Base-by-base conservation (phyloP, 305 asterid species). In the Solanum hybrid region DNA sequence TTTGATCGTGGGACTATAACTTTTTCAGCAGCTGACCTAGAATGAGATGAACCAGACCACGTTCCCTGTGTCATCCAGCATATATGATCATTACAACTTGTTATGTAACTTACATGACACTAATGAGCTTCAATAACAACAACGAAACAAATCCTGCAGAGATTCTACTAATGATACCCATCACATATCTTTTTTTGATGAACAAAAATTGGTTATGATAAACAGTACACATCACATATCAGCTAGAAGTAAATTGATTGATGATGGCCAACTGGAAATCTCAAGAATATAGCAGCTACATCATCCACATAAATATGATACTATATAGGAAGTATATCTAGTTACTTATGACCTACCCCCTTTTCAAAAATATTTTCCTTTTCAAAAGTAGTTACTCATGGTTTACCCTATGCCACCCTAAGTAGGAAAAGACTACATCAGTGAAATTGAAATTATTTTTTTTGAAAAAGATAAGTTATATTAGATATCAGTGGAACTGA, bases 1-100 rank as follows among this genome's bases (percentile, higher is more conserved):
- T 91, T 91, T 75, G 90, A 91, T 91, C 91, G 93, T 22, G 91
- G 89, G 22, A 92, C 82, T 86, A 93, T 75, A 85, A 92, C 89
- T 92, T 93, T 93, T 87, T 93, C 96, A 90, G 89, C 87, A 29
- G 89, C 91, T 89, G 95, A 90, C 90, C 89, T 93, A 31, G 93
- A 90, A 89, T 87, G 96, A 24, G 95, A 93, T 88, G 94, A 93
- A 89, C 95, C 96, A 86, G 98, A 94, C 98, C 97, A 96, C 81
- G 98, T 89, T 29, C 96, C 97, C 99, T 97, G 89, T 65, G 91
- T 84, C 91, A 90, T 80, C 89, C 88, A 92, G 90, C 92, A 31
- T 45, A 14, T 77, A 51, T 79, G 51, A 34, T 88, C 83, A 38
- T 85, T 32, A 84, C 45, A 10, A 57, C 31, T 51, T 31, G 88